Evolutionary conservation across 2,329 filamentous ascomycete genomes (phyloP), one percentile per base, ranked within the genome.

Genomic region (Venturia aucupariae): DNA sequence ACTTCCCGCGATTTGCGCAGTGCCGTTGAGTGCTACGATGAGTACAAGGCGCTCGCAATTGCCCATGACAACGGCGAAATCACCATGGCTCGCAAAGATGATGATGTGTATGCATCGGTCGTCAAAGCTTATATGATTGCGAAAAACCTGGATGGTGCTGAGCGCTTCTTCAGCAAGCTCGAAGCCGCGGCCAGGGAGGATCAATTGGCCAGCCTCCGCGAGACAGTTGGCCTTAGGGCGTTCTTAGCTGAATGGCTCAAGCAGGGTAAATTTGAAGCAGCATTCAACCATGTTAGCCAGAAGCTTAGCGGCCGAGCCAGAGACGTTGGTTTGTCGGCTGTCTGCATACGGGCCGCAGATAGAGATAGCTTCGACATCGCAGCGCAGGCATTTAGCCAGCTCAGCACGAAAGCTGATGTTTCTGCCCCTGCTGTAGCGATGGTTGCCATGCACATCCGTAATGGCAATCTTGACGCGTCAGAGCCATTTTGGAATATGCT

Each of bases 11-110:
- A 97, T 73, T 79, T 97, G 55, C 82, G 87, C 70, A 95, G 90
- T 69, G 94, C 92, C 24, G 90, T 97, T 7, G 92, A 96, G 74
- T 92, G 91, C 76, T 99, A 97, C 78, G 93, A 95, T 68, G 90
- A 96, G 76, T 97, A 97, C 81, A 91, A 91, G 72, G 84, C 86
- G 57, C 81, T 97, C 51, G 92, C 93, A n/a, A 85, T 97, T 62
- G 86, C 88, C 46, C 84, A 94, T 73, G 90, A 97, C 74, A 85
- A 83, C 46, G 92, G 92, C 65, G 80, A 86, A 66, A 80, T 86
- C 59, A 84, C 84, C 11, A 81, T 87, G 59, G 82, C 88, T 67
- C 87, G 92, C 61, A 82, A 90, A 60, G 93, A 97, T 72, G 85
- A 87, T 35, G 83, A 91, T 68, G 89, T 97, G 7, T 97, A 99